Base-by-base conservation (phyloP, 208 protist species). In the Crithidia thermophila region DNA sequence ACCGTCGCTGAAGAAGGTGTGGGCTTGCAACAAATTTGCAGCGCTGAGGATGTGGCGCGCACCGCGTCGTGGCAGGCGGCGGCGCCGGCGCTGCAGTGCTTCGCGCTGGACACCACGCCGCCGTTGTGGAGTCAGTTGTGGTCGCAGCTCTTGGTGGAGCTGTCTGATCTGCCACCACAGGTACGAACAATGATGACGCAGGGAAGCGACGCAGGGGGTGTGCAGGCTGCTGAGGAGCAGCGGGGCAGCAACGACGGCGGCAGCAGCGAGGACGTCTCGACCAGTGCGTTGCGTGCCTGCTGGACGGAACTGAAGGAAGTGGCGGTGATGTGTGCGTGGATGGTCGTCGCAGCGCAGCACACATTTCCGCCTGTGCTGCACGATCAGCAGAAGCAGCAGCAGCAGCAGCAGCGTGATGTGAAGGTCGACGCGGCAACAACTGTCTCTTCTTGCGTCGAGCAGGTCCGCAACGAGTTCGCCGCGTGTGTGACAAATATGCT, bases 291-390 rank as follows among this genome's bases (percentile, higher is more conserved):
- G 57, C 18, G 34, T 6, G 39, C 57, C 1, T 62, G 42, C 30
- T 51, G 42, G 13, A 28, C 42, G n/a, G 42, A 65, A 33, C 23
- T 75, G 3, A 37, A 43, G 14, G 68, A 75, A 34, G 16, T 75
- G 42, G 31, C 60, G 33, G 4, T 56, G 14, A 49, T 68, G 52
- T 63, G 60, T 64, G 68, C 60, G 14, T 68, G 59, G 68, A 51
- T 75, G 31, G 20, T 67, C 16, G 31, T 61, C 13, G 46, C 45
- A 34, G 57, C 13, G n/a, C 27, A 66, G 23, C 27, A 25, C 46
- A 13, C 34, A 14, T 30, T 56, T 20, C 4, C 43, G 30, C 18
- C 33, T 7, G 16, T 11, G 27, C 10, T 25, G 2, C n/a, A n/a
- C 13, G 10, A 4, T 3, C 14, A 49, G n/a, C 40, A 7, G 11